Conservation (phyloP, 495 filamentous ascomycete genomes). For the Trichoderma virens region DNA sequence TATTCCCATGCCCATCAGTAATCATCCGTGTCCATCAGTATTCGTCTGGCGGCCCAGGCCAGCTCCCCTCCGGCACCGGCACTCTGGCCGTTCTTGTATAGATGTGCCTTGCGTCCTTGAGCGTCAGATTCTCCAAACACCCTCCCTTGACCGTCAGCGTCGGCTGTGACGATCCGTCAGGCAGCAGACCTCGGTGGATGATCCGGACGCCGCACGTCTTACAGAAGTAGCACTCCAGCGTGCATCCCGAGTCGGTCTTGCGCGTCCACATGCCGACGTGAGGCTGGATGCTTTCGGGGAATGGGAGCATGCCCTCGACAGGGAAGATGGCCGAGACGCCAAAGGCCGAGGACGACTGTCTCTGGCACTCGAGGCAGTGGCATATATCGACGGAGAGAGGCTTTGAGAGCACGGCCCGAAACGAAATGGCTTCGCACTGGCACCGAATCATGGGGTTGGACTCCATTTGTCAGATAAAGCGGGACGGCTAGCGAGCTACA, state of each 20-base stretch:
- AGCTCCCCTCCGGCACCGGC: slow-evolving; percentile 42
- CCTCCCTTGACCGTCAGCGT: slow-evolving; percentile 46
- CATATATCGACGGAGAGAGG: slow-evolving; percentile 46
- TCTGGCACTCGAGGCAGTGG: slow-evolving; percentile 54
- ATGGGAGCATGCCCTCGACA: slow-evolving; percentile 39
- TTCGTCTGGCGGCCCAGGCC: background rate
- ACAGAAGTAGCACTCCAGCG: slow-evolving; percentile 48
- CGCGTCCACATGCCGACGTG: slow-evolving; percentile 34
- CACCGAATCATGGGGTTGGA: slow-evolving; percentile 29
- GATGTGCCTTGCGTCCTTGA: slow-evolving; percentile 32
- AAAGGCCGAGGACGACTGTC: slow-evolving; percentile 50
- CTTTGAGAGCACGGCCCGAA: slow-evolving; percentile 34
- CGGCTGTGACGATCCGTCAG: slow-evolving; percentile 23
- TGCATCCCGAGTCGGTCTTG: slow-evolving; percentile 29
- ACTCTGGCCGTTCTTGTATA: slow-evolving; percentile 35
- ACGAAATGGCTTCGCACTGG: slow-evolving; percentile 45
- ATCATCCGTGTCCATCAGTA: background rate
- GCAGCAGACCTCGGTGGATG: slow-evolving; percentile 37
- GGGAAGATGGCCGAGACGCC: slow-evolving; percentile 46
- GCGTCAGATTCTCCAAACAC: slow-evolving; percentile 35
- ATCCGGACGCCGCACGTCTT: slow-evolving; percentile 39
- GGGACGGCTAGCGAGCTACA: background rate
- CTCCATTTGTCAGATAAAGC: background rate
- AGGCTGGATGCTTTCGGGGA: slow-evolving; percentile 23
- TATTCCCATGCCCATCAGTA: no score